phyloP scores from a whole-genome alignment of 495 filamentous ascomycete species.

The Emericellopsis terricola region DNA sequence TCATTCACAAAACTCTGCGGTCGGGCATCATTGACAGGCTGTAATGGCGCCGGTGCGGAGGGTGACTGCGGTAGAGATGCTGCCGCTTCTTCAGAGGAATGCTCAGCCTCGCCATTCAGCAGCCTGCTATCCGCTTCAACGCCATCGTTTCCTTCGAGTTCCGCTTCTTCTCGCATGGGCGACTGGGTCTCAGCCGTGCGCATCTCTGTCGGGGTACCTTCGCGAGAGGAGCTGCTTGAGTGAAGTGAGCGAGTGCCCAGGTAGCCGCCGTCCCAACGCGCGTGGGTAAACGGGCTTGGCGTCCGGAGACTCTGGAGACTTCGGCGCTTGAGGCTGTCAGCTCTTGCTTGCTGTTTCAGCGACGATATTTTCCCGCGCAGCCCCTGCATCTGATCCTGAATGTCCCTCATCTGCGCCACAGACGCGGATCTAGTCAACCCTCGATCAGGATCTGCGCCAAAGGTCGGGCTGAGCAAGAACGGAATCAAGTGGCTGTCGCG shows the following conservation, averaged over 20 bases:
- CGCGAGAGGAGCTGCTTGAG: no score
- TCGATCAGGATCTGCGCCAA: conserved; percentile 14
- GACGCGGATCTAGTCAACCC: conserved; percentile 33
- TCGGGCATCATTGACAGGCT: no score
- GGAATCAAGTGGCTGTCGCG: conserved; percentile 9
- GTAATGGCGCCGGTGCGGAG: no score
- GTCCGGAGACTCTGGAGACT: conserved; percentile 73
- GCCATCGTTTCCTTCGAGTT: no score
- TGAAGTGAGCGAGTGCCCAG: no score
- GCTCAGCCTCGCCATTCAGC: no score
- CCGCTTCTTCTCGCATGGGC: no score
- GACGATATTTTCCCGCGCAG: conserved; percentile 81
- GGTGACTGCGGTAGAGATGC: no score
- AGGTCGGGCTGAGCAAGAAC: conserved; percentile 19
- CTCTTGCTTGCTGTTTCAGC: conserved; percentile 62
- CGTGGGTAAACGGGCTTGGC: conserved; percentile 68
- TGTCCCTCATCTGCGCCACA: conserved; percentile 57
- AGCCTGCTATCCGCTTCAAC: no score
- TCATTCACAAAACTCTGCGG: conserved; percentile 10
- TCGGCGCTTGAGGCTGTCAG: conserved; percentile 64
- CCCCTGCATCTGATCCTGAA: conserved; percentile 87
- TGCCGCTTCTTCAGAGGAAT: no score
- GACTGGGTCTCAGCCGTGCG: no score
- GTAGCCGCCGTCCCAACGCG: conserved; percentile 53
- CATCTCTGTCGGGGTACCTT: conserved; percentile 14